Base-by-base conservation (phyloP, 2,329 filamentous ascomycete genomes). In the Cladophialophora exuberans region DNA sequence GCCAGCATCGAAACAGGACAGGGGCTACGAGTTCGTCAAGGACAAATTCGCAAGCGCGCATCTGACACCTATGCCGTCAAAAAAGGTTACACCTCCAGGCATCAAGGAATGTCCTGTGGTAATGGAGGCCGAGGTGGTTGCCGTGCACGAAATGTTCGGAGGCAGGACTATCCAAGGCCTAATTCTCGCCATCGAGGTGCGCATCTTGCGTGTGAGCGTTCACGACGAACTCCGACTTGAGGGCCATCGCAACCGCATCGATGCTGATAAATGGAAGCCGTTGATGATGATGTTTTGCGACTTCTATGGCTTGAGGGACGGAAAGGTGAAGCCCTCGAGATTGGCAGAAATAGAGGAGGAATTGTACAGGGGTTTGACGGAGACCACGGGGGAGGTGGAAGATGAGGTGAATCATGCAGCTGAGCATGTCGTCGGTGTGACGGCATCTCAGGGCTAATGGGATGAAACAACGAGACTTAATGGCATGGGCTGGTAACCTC, bases 241-340 rank as follows among this genome's bases (percentile, higher is more conserved):
- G 3, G 75, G 73, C 5, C 49, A 70, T 54, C 49, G 60, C 20
- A 76, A 78, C 54, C 65, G 72, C 3, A 64, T 77, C 46, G 73
- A 77, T 55, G 67, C 74, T 1, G 72, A 77, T 54, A 67, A 64
- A 41, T 77, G 74, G 75, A 64, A 66, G 47, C 75, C 76, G 2
- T 64, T 77, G 63, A 73, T 78, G 38, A 76, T 75, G 73, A 69
- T 62, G 42, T 78, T 77, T 54, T 73, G 74, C 60, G 67, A 77
- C 51, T 62, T 76, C 6, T 76, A 77, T 56, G 75, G 73, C 0
- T 61, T 72, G 55, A 61, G 51, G n/a, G 23, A 49, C 13, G 46
- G 46, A 4, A 60, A 52, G 41, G 9, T 60, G 31, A 39, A 41
- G 33, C 35, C 38, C n/a, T 57, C 53, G n/a, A 52, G 30, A 11